Evolutionary conservation across 768 basidiomycete genomes (phyloP).

Genomic region (Amylocystis lapponica): DNA sequence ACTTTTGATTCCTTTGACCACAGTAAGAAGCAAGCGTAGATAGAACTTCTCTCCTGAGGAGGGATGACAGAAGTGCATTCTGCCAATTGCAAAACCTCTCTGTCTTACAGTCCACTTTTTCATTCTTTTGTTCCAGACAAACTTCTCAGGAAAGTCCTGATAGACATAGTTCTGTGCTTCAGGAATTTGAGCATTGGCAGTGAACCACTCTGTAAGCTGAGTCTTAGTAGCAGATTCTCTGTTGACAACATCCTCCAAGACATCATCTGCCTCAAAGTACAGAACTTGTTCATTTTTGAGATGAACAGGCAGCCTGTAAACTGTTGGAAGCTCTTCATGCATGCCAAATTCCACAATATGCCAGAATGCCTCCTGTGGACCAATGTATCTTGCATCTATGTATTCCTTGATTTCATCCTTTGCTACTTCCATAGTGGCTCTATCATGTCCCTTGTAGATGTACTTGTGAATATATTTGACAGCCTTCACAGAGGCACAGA

Average conservation of each 20-base stretch:
- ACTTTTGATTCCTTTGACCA: conserved; percentile 31
- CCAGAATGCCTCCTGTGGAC: conserved; percentile 31
- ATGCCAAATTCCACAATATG: conserved; percentile 30
- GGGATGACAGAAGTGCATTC: conserved; percentile 35
- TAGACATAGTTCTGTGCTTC: conserved; percentile 22
- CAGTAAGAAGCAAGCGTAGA: conserved; percentile 34
- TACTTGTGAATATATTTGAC: conserved; percentile 47
- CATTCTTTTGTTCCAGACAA: conserved; percentile 19
- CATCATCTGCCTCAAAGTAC: conserved; percentile 29
- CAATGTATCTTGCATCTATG: conserved; percentile 34
- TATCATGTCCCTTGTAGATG: conserved; percentile 43
- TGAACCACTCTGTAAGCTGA: conserved; percentile 27
- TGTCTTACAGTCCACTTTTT: conserved; percentile 26
- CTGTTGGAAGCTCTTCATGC: conserved; percentile 28
- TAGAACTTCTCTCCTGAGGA: conserved; percentile 35
- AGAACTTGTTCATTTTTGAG: conserved; percentile 32
- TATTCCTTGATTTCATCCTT: conserved; percentile 31
- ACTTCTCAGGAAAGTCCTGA: conserved; percentile 35
- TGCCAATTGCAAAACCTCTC: conserved; percentile 30
- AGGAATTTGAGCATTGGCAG: conserved; percentile 8
- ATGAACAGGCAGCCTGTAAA: conserved; percentile 39
- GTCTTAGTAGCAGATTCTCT: conserved; percentile 15
- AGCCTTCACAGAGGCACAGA: conserved; percentile 29
- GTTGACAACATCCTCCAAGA: conserved; percentile 9
- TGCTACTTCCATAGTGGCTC: conserved; percentile 28